Base-by-base conservation (phyloP, 1,284 basidiomycete genomes). In the Ustanciosporium gigantosporum region DNA sequence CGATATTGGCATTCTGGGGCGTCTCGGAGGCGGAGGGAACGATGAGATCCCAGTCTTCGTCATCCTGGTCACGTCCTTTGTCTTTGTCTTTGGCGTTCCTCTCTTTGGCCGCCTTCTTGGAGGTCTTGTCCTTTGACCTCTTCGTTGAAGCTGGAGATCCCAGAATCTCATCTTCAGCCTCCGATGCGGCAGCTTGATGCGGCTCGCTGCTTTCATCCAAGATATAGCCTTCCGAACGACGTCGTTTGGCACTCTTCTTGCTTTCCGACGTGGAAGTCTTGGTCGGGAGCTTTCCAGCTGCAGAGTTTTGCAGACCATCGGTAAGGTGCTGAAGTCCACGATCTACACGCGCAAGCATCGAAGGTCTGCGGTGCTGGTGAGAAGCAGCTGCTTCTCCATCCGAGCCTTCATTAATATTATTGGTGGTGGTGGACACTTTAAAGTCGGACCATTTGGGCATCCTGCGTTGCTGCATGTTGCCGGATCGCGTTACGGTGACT, bases 401-500 rank as follows among this genome's bases (percentile, higher is more conserved):
- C 1, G 71, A 61, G 16, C 19, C 24, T 37, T 37, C 36, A 11
- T 9, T 6, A 11, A 23, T 22, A n/a, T n/a, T n/a, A n/a, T n/a
- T n/a, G n/a, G n/a, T n/a, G n/a, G n/a, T n/a, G n/a, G n/a, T n/a
- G 2, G 70, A 66, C 24, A 76, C 65, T 6, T 52, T 52, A 48
- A 77, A 77, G 47, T 77, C 75, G 20, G 64, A 57, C 74, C 74
- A 76, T 27, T 69, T 52, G 9, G 75, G 75, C 73, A 77, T 74
- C 21, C 75, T 47, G 20, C 61, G 49, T 41, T 60, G 64, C 21
- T 68, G 53, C 29, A 24, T 41, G 4, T 46, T 46, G 3, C 43
- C 36, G 4, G 53, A 36, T 22, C 46, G 48, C 2, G 72, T 65
- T 15, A 77, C 65, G 21, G 65, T 67, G 27, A 77, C 67, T 32